Percentiles rank a stretch among this genome's conserved stretches.
These are phyloP conservation scores for Pythium apleroticum DNA, from an alignment of 352 stramenopile genomes.

Conservation along the genomic window DNA sequence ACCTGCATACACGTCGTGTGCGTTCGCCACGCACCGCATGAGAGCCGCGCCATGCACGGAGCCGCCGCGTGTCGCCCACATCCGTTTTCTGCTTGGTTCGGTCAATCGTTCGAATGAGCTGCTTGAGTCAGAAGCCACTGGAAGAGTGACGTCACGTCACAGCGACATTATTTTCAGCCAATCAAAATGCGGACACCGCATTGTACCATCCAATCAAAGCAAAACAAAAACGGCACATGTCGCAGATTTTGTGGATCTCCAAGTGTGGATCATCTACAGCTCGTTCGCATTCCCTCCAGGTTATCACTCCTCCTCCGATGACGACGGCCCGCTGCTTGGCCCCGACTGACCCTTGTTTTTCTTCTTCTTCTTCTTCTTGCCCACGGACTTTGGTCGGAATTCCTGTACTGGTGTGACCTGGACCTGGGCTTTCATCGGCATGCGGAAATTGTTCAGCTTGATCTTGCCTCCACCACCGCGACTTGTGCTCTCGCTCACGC, in stretches of 20 bases:
- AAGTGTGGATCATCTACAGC: slow-evolving; percentile 1
- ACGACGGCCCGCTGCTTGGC: not conserved
- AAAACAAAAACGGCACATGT: too few relatives aligned
- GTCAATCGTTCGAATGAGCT: not conserved
- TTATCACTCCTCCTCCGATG: not conserved
- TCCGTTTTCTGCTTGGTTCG: not conserved
- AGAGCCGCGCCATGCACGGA: not conserved
- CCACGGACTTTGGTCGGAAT: slow-evolving; percentile 7
- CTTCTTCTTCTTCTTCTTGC: slow-evolving; percentile 2
- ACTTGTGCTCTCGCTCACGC: slow-evolving; percentile 8
- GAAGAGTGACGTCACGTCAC: slow-evolving; percentile 2
- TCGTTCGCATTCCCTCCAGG: too few relatives aligned
- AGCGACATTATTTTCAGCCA: not conserved
- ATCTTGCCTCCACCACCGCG: too few relatives aligned
- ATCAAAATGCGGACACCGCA: not conserved
- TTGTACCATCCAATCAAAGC: not conserved
- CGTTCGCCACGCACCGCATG: not conserved
- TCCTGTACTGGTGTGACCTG: slow-evolving; percentile 22
- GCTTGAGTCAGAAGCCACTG: not conserved
- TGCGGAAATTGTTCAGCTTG: slow-evolving; percentile 21
- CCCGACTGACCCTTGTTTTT: not conserved
- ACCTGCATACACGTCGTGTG: not conserved
- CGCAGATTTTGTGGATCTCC: not conserved
- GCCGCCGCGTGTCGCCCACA: not conserved
- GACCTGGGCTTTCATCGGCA: slow-evolving; percentile 21